Evolutionary conservation across 345 rosid species (phyloP).

Genomic region (Brassica juncea): DNA sequence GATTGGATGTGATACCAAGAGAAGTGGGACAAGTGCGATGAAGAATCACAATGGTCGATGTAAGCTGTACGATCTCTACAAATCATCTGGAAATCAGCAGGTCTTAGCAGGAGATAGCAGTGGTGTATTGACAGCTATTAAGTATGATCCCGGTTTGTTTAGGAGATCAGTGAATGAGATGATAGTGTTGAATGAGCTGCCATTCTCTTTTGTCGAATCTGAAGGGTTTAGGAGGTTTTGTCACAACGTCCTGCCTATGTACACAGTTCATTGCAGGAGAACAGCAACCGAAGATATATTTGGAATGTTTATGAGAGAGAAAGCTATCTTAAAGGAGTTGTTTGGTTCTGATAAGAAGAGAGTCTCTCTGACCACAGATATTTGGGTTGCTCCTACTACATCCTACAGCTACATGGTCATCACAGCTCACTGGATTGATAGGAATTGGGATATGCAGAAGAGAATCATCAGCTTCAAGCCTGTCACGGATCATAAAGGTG

Average conservation of each 20-base stretch:
- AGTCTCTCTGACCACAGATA: neutral
- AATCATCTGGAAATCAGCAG: neutral
- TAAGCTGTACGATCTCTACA: neutral
- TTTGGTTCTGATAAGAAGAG: neutral
- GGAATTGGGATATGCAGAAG: neutral
- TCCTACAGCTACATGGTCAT: neutral
- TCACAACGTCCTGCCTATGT: neutral
- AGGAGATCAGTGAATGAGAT: neutral
- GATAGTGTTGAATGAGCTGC: neutral
- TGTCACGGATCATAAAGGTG: neutral
- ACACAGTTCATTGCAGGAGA: neutral
- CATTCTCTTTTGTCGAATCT: neutral
- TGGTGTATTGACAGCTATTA: neutral
- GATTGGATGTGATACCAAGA: neutral
- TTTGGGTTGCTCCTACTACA: neutral
- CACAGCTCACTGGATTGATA: neutral
- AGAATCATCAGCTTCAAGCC: neutral
- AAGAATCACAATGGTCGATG: neutral
- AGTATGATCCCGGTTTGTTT: neutral
- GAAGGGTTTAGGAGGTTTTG: neutral
- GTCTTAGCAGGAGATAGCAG: neutral
- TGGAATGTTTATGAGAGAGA: neutral
- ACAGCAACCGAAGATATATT: neutral
- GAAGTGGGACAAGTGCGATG: neutral
- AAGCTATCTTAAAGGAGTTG: neutral